Evolutionary conservation across 2,329 filamentous ascomycete species (phyloP).

Genomic region (Aspergillus aculeatus): DNA sequence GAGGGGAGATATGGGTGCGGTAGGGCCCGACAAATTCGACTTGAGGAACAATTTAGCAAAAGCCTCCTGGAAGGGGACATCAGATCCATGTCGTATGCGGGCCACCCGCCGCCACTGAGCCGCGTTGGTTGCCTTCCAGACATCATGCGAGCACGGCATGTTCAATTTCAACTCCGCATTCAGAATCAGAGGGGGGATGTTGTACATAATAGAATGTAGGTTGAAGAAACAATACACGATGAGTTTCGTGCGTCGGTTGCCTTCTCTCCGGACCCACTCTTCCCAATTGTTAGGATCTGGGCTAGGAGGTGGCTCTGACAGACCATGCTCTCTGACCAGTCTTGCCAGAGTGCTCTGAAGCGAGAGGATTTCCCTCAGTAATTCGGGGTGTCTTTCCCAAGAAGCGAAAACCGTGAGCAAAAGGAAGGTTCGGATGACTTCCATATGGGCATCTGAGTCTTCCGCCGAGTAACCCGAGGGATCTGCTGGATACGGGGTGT

Average conservation of each 20-base stretch:
- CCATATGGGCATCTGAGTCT: constrained; percentile 49
- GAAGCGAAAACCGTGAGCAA: constrained; percentile 60
- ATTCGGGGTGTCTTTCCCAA: constrained; percentile 58
- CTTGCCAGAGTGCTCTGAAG: constrained; percentile 58
- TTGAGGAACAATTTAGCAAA: constrained; percentile 47
- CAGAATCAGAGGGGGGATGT: constrained; percentile 58
- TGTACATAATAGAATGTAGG: constrained; percentile 61
- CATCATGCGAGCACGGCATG: constrained; percentile 54
- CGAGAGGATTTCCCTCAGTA: constrained; percentile 57
- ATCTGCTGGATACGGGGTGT: constrained; percentile 32
- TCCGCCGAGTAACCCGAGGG: constrained; percentile 36
- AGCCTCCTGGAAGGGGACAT: constrained; percentile 46
- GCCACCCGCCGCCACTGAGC: constrained; percentile 49
- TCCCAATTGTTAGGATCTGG: constrained; percentile 51
- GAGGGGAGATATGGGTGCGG: constrained; percentile 47
- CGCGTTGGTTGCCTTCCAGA: constrained; percentile 56
- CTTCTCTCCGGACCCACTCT: constrained; percentile 56
- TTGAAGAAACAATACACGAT: constrained; percentile 60
- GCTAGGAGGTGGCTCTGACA: constrained; percentile 35
- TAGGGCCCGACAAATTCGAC: constrained; percentile 34
- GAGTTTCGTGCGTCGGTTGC: constrained; percentile 54
- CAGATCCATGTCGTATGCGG: constrained; percentile 34
- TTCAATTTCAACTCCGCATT: constrained; percentile 55
- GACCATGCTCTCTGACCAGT: constrained; percentile 55
- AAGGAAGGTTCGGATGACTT: constrained; percentile 51